A percentile compares a stretch with the other conserved stretches of the same genome.
Evolutionary conservation across 495 filamentous ascomycete species (phyloP).

Genomic region (Penicillium angulare): DNA sequence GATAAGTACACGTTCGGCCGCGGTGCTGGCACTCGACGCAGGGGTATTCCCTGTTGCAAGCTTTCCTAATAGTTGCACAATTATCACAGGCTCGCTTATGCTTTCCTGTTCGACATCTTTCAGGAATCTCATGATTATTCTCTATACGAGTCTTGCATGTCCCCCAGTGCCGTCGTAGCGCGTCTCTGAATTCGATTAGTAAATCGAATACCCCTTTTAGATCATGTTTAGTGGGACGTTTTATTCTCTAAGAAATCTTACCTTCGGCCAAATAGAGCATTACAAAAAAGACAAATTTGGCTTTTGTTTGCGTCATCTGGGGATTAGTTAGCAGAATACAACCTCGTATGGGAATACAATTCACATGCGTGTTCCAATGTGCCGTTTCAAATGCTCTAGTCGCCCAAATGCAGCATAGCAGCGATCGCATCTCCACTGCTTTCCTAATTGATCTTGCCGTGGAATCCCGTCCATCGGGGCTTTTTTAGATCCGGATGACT

Average conservation of each 20-base stretch:
- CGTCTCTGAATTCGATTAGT: constrained; percentile 18
- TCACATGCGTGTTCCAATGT: constrained; percentile 30
- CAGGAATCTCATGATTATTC: constrained; percentile 23
- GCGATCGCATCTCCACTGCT: constrained; percentile 28
- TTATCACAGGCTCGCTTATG: constrained; percentile 37
- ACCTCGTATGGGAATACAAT: no score
- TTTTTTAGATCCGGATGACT: constrained; percentile 10
- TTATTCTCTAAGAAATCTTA: constrained; percentile 13
- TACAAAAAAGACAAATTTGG: constrained; percentile 30
- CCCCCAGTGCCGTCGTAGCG: constrained; percentile 36
- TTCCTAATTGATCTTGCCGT: constrained; percentile 1
- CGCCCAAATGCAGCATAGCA: constrained; percentile 31
- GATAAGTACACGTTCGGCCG: constrained; percentile 29
- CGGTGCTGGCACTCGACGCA: constrained; percentile 31
- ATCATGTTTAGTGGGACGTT: not conserved
- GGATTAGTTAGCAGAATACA: not conserved
- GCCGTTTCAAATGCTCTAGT: constrained; percentile 34
- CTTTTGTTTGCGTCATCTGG: constrained; percentile 22
- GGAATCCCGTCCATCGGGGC: constrained; percentile 12
- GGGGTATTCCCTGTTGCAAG: constrained; percentile 28
- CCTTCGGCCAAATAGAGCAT: constrained; percentile 32
- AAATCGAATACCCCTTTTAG: no score
- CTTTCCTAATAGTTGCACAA: constrained; percentile 34
- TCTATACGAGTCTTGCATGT: constrained; percentile 28
- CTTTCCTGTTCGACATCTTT: constrained; percentile 28